A percentile compares a stretch with the other conserved stretches of the same genome.
Evolutionary conservation across 2,329 filamentous ascomycete species (phyloP).

Genomic region (Graphilbum ipis-grandicollis): DNA sequence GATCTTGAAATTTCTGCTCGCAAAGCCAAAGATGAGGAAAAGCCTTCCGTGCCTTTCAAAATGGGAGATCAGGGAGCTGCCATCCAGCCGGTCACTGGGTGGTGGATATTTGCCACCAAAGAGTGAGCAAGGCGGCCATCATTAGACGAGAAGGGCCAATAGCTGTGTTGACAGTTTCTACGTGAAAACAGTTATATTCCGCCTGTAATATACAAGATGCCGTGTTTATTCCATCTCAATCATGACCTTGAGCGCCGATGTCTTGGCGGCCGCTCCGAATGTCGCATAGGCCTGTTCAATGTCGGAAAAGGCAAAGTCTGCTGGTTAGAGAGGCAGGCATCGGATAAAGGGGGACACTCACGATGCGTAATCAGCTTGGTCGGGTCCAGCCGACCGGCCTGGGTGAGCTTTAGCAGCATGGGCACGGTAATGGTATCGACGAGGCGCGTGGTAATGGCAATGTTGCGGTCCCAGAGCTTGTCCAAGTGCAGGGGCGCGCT

Average conservation of each 20-base stretch:
- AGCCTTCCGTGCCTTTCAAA: too few relatives aligned
- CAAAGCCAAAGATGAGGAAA: too few relatives aligned
- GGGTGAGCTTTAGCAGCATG: constrained; percentile 28
- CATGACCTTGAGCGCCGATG: constrained; percentile 25
- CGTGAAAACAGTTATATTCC: too few relatives aligned
- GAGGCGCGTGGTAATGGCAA: constrained; percentile 29
- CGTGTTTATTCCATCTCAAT: constrained; percentile 18
- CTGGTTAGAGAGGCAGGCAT: background rate
- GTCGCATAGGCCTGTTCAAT: constrained; percentile 25
- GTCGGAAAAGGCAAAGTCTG: constrained; percentile 23
- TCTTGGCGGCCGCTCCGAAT: constrained; percentile 22
- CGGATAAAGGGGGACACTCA: constrained; percentile 10
- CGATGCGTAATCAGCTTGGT: constrained; percentile 26
- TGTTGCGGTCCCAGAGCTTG: constrained; percentile 35
- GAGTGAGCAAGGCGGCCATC: too few relatives aligned
- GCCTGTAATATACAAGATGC: too few relatives aligned
- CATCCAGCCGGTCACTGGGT: background rate
- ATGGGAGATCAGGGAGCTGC: background rate
- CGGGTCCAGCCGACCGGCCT: constrained; percentile 22
- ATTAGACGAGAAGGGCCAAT: too few relatives aligned
- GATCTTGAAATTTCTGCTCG: too few relatives aligned
- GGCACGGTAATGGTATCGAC: constrained; percentile 29
- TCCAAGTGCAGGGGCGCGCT: constrained; percentile 33
- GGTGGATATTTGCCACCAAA: background rate
- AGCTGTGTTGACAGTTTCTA: too few relatives aligned